Base-by-base conservation (phyloP, 345 rosid genomes). In the Ceriops tagal region DNA sequence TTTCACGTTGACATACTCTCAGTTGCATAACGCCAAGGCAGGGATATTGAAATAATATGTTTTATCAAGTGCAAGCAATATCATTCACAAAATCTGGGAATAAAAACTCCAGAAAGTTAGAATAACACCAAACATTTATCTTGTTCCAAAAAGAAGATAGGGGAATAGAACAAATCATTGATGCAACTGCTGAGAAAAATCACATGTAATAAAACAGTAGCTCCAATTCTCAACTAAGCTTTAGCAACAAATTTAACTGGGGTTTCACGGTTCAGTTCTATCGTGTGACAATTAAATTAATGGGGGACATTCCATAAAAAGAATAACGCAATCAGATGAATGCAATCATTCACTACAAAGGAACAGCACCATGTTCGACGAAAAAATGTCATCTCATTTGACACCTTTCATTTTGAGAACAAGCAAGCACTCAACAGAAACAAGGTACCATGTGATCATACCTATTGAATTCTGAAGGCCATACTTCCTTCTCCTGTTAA, bases 1-100 rank as follows among this genome's bases (percentile, higher is more conserved):
- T 64, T 46, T 53, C 26, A 18, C 32, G 20, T 72, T 63, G 62
- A 58, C 20, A 71, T 27, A 47, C 65, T 32, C 31, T 21, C 16
- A 51, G 32, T 18, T 64, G 53, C 26, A 31, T 46, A 31, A 53
- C 27, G 31, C 26, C 28, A 43, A n/a, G 30, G n/a, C 18, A 55
- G 70, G 61, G 31, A 59, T 34, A 64, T 27, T n/a, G 63, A 22
- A 55, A 55, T 49, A 39, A 39, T 43, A 15, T 56, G 22, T 24
- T 7, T 28, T 34, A 34, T n/a, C 9, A 3, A 55, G 24, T 16
- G 32, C 61, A 67, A 27, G 7, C 16, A n/a, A 20, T n/a, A 51
- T 22, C 27, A 28, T 19, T 27, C 21, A n/a, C 39, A 8, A 64
- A 3, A 39, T 43, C n/a, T 27, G 3, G 53, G 56, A 64, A 43